Base-by-base conservation (phyloP, 2,329 filamentous ascomycete genomes). In the Lithohypha guttulata region DNA sequence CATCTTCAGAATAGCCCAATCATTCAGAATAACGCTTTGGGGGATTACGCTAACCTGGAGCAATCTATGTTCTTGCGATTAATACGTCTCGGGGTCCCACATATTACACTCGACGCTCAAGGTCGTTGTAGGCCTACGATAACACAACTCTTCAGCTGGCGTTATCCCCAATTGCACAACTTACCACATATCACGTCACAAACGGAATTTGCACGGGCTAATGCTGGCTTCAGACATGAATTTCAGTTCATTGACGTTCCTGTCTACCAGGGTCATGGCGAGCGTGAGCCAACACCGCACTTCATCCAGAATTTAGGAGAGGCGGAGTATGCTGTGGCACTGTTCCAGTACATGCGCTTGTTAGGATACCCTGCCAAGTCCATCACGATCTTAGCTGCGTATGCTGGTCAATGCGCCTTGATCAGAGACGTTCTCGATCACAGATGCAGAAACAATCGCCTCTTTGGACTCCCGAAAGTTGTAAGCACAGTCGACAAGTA, bases 401-500 rank as follows among this genome's bases (percentile, higher is more conserved):
- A 98, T 58, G 86, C 91, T 11, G 91, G 91, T 2, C 91, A 98
- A 58, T 73, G 79, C 43, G 85, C 87, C 21, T 67, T 98, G 52
- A 84, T 98, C 44, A 79, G 74, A 52, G 89, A 98, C 59, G 85
- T 98, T 3, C 64, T 98, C 36, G 67, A 65, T 10, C 84, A 93
- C 56, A 74, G 91, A 42, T 98, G 91, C 60, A 80, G 78, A 25
- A 81, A 75, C 52, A 93, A 86, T 52, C 66, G 78, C 2, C 66
- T 96, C 14, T 98, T 98, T 61, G 87, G 89, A 6, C 65, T 94
- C 59, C 91, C 91, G 13, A 82, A 80, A 60, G 80, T 82, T 38
- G 84, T 98, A 19, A 87, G 84, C 3, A 98, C 93, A 4, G 89
- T 98, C 47, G 91, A 98, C 65, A 95, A 94, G 60, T 98, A 96